Conservation (phyloP, 164 flowering plant species). For the Vitis labrusca region DNA sequence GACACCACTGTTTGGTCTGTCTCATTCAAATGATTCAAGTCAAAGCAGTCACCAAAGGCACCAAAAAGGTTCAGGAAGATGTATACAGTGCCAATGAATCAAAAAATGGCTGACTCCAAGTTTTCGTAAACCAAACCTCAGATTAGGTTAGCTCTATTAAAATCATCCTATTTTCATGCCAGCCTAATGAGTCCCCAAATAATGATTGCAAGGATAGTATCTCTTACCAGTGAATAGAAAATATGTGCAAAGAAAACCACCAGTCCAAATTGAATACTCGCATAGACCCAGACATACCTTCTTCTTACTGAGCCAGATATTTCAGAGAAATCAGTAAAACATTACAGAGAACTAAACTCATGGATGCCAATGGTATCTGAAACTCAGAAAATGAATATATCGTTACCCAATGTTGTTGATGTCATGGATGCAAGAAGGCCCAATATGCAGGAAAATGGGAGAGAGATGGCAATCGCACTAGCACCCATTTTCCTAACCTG, state of each 20-base stretch:
- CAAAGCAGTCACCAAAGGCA: neutral
- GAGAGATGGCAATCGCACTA: slow-evolving; percentile 46
- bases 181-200: neutral
- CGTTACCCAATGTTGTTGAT: slow-evolving; percentile 49
- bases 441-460: slow-evolving; percentile 50
- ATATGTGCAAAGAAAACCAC: slow-evolving; percentile 58
- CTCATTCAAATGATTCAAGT: neutral
- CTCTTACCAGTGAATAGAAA: slow-evolving; percentile 54
- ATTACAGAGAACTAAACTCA: neutral
- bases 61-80: neutral
- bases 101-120: too few species aligned
- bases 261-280: slow-evolving; percentile 45
- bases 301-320: slow-evolving; percentile 38
- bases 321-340: slow-evolving; percentile 6
- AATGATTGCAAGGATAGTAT: neutral
- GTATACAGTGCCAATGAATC: too few species aligned
- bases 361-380: neutral
- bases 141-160: too few species aligned
- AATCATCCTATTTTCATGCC: too few species aligned
- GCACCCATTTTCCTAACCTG: slow-evolving; percentile 45
- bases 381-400: neutral
- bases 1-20: neutral
- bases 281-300: slow-evolving; percentile 60
- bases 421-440: slow-evolving; percentile 58
- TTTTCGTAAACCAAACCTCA: too few species aligned